Percentiles rank a stretch among this genome's conserved stretches.
Evolutionary conservation across 1,139 yeast genomes (phyloP).

Genomic region (Suhomyces atakaporum): DNA sequence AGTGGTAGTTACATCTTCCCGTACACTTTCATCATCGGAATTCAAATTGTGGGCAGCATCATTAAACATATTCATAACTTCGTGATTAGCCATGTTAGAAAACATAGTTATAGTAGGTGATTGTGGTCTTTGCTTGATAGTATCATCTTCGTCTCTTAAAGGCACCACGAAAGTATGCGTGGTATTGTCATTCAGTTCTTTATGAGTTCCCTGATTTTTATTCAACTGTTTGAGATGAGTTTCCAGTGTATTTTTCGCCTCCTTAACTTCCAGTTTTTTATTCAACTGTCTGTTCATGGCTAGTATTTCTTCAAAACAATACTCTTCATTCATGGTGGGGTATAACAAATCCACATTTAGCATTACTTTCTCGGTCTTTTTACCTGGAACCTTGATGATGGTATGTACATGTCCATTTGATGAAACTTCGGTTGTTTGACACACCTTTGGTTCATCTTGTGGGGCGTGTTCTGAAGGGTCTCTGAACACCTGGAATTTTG

Average conservation of each 20-base stretch:
- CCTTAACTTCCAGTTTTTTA: too few species aligned
- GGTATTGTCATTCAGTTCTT: constrained; percentile 11
- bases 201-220: too few species aligned
- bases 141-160: constrained; percentile 27
- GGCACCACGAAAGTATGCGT: constrained; percentile 38
- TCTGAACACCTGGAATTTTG: constrained; percentile 44
- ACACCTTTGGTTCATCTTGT: constrained; percentile 8
- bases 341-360: constrained; percentile 62
- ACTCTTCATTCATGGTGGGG: constrained; percentile 44
- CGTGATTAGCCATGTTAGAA: constrained; percentile 75
- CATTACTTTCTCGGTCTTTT: constrained; percentile 63
- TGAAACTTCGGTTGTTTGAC: constrained; percentile 34
- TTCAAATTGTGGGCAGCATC: constrained; percentile 48
- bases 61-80: constrained; percentile 75
- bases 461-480: constrained; percentile 22
- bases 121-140: constrained; percentile 28
- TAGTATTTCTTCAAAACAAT: constrained; percentile 64
- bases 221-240: too few species aligned
- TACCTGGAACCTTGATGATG: constrained; percentile 56
- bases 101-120: constrained; percentile 81
- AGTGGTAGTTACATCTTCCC: constrained; percentile 31
- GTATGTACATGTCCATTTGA: constrained; percentile 46
- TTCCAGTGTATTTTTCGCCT: too few species aligned
- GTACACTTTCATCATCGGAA: constrained; percentile 35
- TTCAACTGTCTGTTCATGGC: constrained; percentile 28